Conservation (phyloP, 176 grass and related monocot genomes). For the Puccinellia tenuiflora region DNA sequence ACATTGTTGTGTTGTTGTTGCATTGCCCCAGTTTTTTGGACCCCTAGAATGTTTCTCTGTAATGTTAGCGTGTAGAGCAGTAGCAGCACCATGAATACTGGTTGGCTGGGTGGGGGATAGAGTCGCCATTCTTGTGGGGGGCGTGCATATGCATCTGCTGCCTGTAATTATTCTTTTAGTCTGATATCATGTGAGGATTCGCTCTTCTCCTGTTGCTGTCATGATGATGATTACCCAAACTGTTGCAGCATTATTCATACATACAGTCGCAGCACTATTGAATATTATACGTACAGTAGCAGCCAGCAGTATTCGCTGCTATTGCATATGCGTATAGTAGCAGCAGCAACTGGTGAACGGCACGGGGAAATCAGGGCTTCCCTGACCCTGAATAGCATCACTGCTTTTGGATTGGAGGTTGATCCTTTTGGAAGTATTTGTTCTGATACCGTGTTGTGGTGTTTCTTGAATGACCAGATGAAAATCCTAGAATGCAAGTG, state of each 20-base stretch:
- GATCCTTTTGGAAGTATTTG: neutral
- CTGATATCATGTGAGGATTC: constrained; percentile 34
- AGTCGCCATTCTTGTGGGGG: constrained; percentile 53
- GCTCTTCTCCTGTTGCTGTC: neutral
- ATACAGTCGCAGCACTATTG: no score
- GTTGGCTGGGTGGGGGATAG: constrained; percentile 13
- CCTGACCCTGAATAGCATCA: neutral
- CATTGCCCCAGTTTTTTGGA: constrained; percentile 61
- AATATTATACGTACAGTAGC: neutral
- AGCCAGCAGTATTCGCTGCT: neutral
- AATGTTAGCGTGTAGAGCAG: constrained; percentile 36
- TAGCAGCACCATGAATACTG: neutral
- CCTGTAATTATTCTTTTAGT: constrained; percentile 79
- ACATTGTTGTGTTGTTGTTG: constrained; percentile 12
- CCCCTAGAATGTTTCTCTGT: constrained; percentile 43
- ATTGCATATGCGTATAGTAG: no score
- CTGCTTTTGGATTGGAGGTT: neutral
- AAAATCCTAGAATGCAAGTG: neutral
- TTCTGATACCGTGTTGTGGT: neutral
- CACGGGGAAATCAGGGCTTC: neutral
- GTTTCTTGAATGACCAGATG: neutral
- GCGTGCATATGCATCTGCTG: constrained; percentile 26
- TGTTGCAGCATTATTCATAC: neutral
- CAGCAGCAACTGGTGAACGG: neutral
- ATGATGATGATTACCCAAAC: neutral